These are phyloP conservation scores for Fusarium sp. DNA, from an alignment of 2,329 filamentous ascomycete genomes.

Conservation along the genomic window DNA sequence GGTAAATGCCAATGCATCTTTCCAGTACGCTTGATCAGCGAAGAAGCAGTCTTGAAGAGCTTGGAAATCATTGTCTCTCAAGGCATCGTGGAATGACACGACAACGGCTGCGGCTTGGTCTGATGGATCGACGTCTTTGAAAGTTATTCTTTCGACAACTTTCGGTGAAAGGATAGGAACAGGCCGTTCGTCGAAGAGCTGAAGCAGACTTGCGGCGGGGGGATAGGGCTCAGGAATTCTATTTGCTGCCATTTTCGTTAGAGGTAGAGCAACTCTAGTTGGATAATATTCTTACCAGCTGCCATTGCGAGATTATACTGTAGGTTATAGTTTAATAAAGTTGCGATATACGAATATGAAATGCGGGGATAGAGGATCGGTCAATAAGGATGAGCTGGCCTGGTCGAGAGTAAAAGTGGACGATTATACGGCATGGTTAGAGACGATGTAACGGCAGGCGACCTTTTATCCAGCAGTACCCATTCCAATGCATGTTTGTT, in stretches of 20 bases:
- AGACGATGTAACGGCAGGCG: neutral
- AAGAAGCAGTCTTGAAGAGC: slow-evolving; percentile 11
- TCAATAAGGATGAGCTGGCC: rapidly evolving
- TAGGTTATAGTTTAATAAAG: rapidly evolving
- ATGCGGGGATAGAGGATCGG: too few species aligned
- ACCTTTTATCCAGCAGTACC: neutral
- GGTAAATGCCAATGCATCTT: slow-evolving; percentile 22
- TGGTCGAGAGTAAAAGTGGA: neutral
- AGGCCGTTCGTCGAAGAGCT: slow-evolving; percentile 9
- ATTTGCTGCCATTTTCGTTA: rapidly evolving
- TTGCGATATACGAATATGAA: neutral
- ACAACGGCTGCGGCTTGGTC: neutral
- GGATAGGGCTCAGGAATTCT: neutral
- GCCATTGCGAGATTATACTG: rapidly evolving
- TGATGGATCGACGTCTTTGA: neutral
- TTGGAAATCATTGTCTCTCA: neutral
- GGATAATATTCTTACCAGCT: neutral
- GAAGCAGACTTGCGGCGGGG: neutral
- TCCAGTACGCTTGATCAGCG: slow-evolving; percentile 24
- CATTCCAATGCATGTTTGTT: neutral
- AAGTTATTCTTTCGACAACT: neutral
- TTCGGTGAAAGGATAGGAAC: neutral
- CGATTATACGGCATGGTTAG: neutral
- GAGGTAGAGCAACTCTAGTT: rapidly evolving
- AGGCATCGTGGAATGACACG: neutral